Conservation (phyloP, 1,284 basidiomycete genomes). For the Omphalotus olearius region DNA sequence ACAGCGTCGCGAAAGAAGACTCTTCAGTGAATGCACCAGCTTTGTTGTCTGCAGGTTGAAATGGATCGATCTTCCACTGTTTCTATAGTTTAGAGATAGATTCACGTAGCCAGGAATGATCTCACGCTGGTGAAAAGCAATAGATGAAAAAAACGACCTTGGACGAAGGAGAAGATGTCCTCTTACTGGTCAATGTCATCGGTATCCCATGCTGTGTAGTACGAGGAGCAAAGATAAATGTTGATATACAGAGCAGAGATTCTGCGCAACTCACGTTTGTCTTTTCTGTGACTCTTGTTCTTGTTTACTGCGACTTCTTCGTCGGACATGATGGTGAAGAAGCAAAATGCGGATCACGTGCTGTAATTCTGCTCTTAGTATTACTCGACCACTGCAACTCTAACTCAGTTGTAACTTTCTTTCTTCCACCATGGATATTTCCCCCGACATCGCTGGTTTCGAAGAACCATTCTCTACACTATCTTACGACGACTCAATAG, state of each 20-base stretch:
- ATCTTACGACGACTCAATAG: conserved; percentile 50
- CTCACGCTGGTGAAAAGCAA: conserved; percentile 17
- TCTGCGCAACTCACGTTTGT: conserved; percentile 67
- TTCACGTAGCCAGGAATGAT: background rate
- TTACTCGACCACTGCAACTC: too few relatives aligned
- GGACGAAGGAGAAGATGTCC: conserved; percentile 10
- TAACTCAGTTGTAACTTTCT: background rate
- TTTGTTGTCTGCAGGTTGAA: conserved; percentile 74
- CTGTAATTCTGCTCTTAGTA: too few relatives aligned
- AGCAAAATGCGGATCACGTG: too few relatives aligned
- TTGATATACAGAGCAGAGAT: conserved; percentile 1
- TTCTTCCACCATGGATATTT: conserved; percentile 32
- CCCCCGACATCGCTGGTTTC: conserved; percentile 11
- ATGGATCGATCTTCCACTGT: conserved; percentile 88
- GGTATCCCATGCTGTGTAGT: conserved; percentile 87
- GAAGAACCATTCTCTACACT: conserved; percentile 22
- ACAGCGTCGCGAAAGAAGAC: conserved; percentile 95
- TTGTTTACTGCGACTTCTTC: conserved; percentile 57
- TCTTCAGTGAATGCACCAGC: conserved; percentile 88
- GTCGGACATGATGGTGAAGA: conserved; percentile 39
- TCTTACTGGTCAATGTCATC: conserved; percentile 97
- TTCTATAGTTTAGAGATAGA: conserved; percentile 1
- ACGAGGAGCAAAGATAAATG: background rate
- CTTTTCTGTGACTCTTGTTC: conserved; percentile 87
- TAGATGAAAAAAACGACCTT: conserved; percentile 14